phyloP scores from a whole-genome alignment of 768 basidiomycete species.

The Krasilnikovozyma curviuscula region DNA sequence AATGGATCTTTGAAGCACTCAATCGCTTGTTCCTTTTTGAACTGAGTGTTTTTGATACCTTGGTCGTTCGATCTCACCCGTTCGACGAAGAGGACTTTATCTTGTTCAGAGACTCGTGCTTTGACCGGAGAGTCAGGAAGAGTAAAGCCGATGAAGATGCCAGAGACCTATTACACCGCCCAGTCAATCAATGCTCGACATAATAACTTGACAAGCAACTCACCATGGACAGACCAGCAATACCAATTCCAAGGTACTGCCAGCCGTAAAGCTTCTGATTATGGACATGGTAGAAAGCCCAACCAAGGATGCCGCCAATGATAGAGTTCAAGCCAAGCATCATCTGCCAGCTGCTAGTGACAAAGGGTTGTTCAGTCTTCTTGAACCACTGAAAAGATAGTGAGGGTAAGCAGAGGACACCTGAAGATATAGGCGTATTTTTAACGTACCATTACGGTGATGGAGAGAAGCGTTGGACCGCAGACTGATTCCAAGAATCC shows the following conservation, averaged over 20 bases:
- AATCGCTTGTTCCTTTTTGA: slow-evolving; percentile 29
- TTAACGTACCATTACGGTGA: slow-evolving; percentile 40
- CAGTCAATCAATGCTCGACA: too few relatives aligned
- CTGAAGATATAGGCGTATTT: too few relatives aligned
- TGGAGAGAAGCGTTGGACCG: slow-evolving; percentile 33
- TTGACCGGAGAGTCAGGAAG: slow-evolving; percentile 31
- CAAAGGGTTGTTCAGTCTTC: too few relatives aligned
- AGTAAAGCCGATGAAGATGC: neutral
- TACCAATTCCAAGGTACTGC: neutral
- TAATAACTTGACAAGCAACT: too few relatives aligned
- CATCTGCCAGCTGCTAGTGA: too few relatives aligned
- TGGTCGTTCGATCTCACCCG: slow-evolving; percentile 37
- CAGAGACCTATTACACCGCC: too few relatives aligned
- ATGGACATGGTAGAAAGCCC: too few relatives aligned
- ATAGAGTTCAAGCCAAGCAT: too few relatives aligned
- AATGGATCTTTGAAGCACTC: slow-evolving; percentile 33
- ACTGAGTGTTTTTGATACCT: slow-evolving; percentile 36
- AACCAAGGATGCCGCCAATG: too few relatives aligned
- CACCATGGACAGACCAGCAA: neutral
- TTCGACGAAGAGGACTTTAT: slow-evolving; percentile 34
- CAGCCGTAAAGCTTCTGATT: neutral
- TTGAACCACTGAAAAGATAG: too few relatives aligned
- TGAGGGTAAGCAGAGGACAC: too few relatives aligned
- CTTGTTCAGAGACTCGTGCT: slow-evolving; percentile 34
- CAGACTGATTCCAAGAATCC: slow-evolving; percentile 35